Evolutionary conservation across 768 basidiomycete genomes (phyloP).

Genomic region (Lactarius psammicola): DNA sequence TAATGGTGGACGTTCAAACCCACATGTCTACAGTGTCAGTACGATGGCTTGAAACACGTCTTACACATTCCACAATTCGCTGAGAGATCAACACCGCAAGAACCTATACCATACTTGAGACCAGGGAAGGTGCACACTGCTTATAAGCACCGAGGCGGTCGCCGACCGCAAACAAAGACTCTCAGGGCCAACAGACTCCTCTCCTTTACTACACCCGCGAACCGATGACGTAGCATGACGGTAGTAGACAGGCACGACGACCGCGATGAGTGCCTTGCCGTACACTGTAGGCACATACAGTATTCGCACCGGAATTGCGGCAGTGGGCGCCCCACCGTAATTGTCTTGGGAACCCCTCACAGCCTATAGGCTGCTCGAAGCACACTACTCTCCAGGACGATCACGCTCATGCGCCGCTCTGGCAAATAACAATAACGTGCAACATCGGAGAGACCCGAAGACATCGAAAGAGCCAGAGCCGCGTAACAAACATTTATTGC

Average conservation of each 20-base stretch:
- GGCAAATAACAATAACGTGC: neutral
- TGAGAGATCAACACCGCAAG: neutral
- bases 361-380: neutral
- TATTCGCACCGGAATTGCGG: neutral
- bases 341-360: neutral
- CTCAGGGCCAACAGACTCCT: neutral
- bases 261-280: neutral
- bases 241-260: neutral
- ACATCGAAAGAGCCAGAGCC: neutral
- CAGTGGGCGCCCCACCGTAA: too few species aligned
- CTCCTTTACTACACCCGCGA: neutral
- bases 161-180: neutral
- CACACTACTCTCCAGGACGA: neutral
- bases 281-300: neutral
- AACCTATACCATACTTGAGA: neutral
- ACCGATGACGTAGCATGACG: neutral
- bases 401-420: neutral
- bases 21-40: too few species aligned
- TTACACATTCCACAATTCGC: neutral
- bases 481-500: neutral
- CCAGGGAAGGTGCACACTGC: neutral
- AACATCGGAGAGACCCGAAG: neutral
- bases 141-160: neutral
- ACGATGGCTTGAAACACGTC: too few species aligned
- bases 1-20: too few species aligned